Base-by-base conservation (phyloP, 2,329 filamentous ascomycete species). In the Colletotrichum siamense region DNA sequence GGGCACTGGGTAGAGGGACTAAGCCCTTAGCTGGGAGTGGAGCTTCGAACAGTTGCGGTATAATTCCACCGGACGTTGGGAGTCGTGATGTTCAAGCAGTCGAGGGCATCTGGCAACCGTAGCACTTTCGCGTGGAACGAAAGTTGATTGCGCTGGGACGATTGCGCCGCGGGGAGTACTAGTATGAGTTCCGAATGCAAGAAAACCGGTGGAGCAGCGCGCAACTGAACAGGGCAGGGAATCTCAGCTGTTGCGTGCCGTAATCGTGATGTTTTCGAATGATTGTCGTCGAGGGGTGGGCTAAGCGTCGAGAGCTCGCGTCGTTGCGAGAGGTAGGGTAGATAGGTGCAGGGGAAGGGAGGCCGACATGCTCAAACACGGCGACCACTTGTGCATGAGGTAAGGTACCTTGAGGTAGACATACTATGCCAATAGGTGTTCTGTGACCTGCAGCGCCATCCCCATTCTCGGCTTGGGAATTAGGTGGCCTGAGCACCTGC, bases 81-180 rank as follows among this genome's bases (percentile, higher is more conserved):
- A 75, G 44, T 75, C 49, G 65, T 69, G 71, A 68, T 69, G 78
- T 75, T 71, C 79, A 82, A 72, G 79, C 82, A 84, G 82, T 82
- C 69, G 81, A 81, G 71, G 80, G 79, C 80, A 84, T 83, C 78
- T 79, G 75, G 39, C 39, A 32, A 30, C 52, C 49, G 32, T 32
- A 65, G 32, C 28, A 67, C 59, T 52, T 44, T 18, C n/a, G 71
- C 24, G 34, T 10, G 30, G 16, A 63, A 44, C 39, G 32, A 76
- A 18, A 66, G 57, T 24, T 49, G 44, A 22, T 49, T 67, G 62
- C 18, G 61, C 24, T 71, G 12, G 61, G n/a, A 28, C 36, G 68
- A 30, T 34, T 18, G 28, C 18, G 30, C 59, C n/a, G 12, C 16
- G n/a, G 30, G 59, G 59, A 61, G 24, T 28, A 61, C 26, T 16